Base-by-base conservation (phyloP, 192 early-diverging fungal genomes). In the Umbelopsis vinacea region DNA sequence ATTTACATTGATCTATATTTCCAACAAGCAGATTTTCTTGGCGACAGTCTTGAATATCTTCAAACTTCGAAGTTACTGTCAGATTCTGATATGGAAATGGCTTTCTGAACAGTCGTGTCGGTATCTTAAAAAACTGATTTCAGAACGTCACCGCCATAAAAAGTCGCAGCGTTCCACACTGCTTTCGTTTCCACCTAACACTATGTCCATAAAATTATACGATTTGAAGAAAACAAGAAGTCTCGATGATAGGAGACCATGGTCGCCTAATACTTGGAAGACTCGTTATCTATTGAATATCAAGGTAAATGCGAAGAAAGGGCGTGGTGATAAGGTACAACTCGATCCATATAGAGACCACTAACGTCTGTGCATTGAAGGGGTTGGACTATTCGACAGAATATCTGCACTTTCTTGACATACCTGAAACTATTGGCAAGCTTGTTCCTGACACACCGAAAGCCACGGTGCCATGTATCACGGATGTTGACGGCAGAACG, bases 391-490 rank as follows among this genome's bases (percentile, higher is more conserved):
- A 72, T 52, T 55, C 68, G 10, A 77, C 71, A 40, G 19, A 45
- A 43, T 77, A 57, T 67, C 66, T 77, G 8, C 26, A 52, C n/a
- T 73, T 73, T 37, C 12, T 47, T 22, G 71, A 12, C 15, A 52
- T 77, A 23, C 71, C 72, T 4, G 23, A 50, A 29, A 67, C 33
- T 11, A 50, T 70, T 70, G 57, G 38, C 48, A 73, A 55, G 52
- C 29, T 43, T 48, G 68, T 26, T 22, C 46, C 43, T n/a, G 55
- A 17, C 77, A 63, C 57, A 17, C 26, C 57, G 4, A 2, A n/a
- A 3, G 12, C 84, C 2, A 85, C 84, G 15, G 84, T 79, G 2
- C 84, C 84, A 14, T 74, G 80, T 2, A 73, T 85, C n/a, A 70
- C 73, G 4, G 26, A 74, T 1, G 73, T 78, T 24, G 43, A 75